Evolutionary conservation across 495 filamentous ascomycete species (phyloP).

Genomic region (Cairneyella variabilis): DNA sequence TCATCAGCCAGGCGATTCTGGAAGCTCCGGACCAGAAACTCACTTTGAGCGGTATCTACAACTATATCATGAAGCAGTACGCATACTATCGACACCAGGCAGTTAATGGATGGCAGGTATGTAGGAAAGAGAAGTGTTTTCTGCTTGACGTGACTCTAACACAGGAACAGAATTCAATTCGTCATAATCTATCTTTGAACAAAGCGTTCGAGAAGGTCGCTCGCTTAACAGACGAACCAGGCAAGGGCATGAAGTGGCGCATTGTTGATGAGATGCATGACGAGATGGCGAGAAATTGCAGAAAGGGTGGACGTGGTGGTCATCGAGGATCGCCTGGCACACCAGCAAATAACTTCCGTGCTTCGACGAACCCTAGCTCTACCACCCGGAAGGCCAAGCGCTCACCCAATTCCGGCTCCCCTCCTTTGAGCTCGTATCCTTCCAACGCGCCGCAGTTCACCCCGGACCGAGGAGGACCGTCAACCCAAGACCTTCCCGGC

Average conservation of each 20-base stretch:
- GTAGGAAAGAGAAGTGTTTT: no score
- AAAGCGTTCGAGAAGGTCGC: slow-evolving; percentile 91
- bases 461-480: slow-evolving; percentile 55
- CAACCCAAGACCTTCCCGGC: slow-evolving; percentile 37
- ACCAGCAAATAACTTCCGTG: slow-evolving; percentile 32
- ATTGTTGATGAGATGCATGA: slow-evolving; percentile 77
- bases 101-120: slow-evolving; percentile 79
- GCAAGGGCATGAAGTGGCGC: slow-evolving; percentile 98
- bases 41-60: slow-evolving; percentile 85
- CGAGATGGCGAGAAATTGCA: slow-evolving; percentile 53
- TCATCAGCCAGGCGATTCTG: slow-evolving; percentile 95
- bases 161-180: slow-evolving; percentile 80
- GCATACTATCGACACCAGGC: slow-evolving; percentile 83
- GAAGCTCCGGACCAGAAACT: slow-evolving; percentile 78
- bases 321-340: slow-evolving; percentile 56
- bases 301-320: slow-evolving; percentile 49
- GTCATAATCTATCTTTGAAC: slow-evolving; percentile 92
- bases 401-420: slow-evolving; percentile 42
- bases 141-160: no score
- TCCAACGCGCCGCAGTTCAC: slow-evolving; percentile 42
- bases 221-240: slow-evolving; percentile 87
- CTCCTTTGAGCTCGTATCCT: slow-evolving; percentile 40
- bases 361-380: slow-evolving; percentile 6
- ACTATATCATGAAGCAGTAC: slow-evolving; percentile 83
- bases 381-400: slow-evolving; percentile 47